Evolutionary conservation across 2,329 filamentous ascomycete species (phyloP).

Genomic region (Monosporascus sp.): DNA sequence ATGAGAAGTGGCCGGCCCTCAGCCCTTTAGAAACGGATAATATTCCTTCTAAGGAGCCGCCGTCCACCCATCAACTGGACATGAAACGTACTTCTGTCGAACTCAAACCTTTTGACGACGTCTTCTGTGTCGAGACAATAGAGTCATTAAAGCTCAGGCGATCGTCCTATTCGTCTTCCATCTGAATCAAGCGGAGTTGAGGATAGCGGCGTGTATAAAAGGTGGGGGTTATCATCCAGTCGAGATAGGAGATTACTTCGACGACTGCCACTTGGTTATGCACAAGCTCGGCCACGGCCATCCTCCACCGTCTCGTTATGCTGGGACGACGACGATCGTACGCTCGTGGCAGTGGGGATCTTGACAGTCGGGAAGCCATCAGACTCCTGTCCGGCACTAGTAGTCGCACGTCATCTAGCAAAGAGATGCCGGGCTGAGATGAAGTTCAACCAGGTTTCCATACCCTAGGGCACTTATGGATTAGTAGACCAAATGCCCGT

Average conservation of each 20-base stretch:
- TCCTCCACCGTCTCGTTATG: background rate
- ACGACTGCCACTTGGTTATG: background rate
- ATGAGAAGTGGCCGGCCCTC: too few species aligned
- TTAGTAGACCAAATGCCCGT: constrained; percentile 7
- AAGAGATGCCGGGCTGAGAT: background rate
- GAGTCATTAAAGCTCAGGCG: background rate
- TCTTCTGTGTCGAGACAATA: background rate
- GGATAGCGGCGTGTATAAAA: background rate
- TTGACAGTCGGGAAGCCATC: background rate
- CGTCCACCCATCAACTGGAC: too few species aligned
- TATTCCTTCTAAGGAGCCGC: too few species aligned
- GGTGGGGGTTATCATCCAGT: background rate
- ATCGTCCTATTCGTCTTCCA: too few species aligned
- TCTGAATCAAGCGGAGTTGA: background rate
- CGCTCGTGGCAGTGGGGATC: background rate
- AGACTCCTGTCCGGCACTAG: background rate
- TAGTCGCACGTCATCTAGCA: background rate
- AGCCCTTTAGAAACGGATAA: too few species aligned
- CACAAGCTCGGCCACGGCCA: background rate
- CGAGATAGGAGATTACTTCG: background rate
- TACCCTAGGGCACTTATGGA: constrained; percentile 4
- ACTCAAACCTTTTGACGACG: background rate
- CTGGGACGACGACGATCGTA: background rate
- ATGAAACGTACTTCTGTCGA: too few species aligned
- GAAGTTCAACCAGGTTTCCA: constrained; percentile 2